A percentile compares a stretch with the other conserved stretches of the same genome.
Evolutionary conservation across 1,284 basidiomycete genomes (phyloP).

Genomic region (Nidula niveotomentosa): DNA sequence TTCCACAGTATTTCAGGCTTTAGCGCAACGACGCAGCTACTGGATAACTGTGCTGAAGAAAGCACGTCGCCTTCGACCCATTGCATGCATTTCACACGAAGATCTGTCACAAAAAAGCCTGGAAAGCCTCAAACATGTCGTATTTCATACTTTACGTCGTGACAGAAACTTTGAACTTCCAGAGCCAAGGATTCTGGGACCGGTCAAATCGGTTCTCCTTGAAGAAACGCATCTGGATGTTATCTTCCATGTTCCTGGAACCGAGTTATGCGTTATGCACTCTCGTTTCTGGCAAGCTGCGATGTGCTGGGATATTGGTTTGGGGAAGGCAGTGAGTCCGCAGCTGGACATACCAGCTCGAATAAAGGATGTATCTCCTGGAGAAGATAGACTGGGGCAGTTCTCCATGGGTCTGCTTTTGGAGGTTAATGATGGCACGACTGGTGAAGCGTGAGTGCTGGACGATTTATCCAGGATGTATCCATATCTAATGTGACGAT

Average conservation of each 20-base stretch:
- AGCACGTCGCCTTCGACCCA: background rate
- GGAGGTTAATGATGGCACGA: background rate
- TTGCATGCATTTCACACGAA: background rate
- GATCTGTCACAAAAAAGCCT: background rate
- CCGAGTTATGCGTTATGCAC: background rate
- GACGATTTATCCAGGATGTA: background rate
- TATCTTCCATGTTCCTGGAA: conserved; percentile 4
- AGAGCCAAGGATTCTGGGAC: background rate
- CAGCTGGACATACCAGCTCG: background rate
- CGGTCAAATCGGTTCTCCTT: background rate
- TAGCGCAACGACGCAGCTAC: background rate
- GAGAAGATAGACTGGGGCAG: background rate
- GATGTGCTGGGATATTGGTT: conserved; percentile 1
- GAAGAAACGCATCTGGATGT: background rate
- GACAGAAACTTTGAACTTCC: background rate
- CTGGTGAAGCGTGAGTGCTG: background rate
- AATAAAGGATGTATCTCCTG: conserved; percentile 1
- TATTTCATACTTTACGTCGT: background rate
- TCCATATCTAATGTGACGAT: background rate
- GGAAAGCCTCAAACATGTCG: background rate
- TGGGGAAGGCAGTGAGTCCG: background rate
- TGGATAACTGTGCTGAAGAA: background rate
- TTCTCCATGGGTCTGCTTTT: conserved; percentile 1
- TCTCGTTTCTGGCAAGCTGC: background rate
- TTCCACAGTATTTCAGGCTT: too few species aligned